Conservation (phyloP, 805 yeast genomes). For the Metschnikowia borealis region DNA sequence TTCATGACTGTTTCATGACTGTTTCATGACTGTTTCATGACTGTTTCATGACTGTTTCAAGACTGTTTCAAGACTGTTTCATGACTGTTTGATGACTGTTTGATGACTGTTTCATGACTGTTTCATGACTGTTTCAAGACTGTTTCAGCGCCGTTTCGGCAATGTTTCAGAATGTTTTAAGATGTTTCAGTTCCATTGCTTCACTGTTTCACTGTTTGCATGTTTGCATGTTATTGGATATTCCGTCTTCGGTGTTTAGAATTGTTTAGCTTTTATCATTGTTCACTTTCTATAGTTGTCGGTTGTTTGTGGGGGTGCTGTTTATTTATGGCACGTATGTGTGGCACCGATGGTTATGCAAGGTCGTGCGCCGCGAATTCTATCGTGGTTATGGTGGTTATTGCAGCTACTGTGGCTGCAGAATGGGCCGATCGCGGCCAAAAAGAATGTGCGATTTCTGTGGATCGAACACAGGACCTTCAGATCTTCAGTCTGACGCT, state of each 20-base stretch:
- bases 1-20: background rate
- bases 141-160: background rate
- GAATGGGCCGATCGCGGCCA: background rate
- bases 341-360: background rate
- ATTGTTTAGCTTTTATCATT: no score
- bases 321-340: background rate
- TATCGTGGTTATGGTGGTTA: slow-evolving; percentile 1
- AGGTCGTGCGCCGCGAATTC: background rate
- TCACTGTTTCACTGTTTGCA: background rate
- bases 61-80: background rate
- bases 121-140: background rate
- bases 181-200: background rate
- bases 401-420: background rate
- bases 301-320: no score
- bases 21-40: background rate
- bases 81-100: no score
- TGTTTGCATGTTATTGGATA: no score
- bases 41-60: background rate
- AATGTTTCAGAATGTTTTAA: background rate
- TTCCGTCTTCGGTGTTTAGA: no score
- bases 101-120: no score
- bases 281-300: no score
- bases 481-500: slow-evolving; percentile 25
- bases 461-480: slow-evolving; percentile 26
- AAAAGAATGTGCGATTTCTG: slow-evolving; percentile 18